Evolutionary conservation across 2,329 filamentous ascomycete species (phyloP).

Genomic region (Clarireedia monteithiana): DNA sequence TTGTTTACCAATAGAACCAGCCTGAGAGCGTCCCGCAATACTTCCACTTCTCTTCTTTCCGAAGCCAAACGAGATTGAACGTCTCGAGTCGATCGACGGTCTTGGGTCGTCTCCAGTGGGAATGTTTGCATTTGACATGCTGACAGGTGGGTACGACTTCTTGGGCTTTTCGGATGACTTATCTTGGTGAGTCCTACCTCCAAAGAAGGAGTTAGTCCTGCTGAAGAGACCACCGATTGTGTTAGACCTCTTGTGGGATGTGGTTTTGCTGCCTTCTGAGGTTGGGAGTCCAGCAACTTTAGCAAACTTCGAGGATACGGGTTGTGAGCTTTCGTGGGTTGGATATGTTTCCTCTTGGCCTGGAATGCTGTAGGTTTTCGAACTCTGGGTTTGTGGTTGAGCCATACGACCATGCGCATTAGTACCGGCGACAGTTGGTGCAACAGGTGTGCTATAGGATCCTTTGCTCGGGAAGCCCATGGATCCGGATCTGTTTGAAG

Average conservation of each 20-base stretch:
- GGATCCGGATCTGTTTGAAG: conserved; percentile 46
- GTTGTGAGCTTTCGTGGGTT: conserved; percentile 47
- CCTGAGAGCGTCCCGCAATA: conserved; percentile 46
- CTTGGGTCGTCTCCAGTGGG: conserved; percentile 32
- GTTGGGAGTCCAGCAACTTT: conserved; percentile 47
- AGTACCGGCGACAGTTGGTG: conserved; percentile 78
- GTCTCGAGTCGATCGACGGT: conserved; percentile 64
- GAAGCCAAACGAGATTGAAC: conserved; percentile 62
- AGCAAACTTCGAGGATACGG: conserved; percentile 48
- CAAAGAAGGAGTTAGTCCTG: conserved; percentile 73
- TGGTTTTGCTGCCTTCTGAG: conserved; percentile 26
- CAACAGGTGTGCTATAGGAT: conserved; percentile 81
- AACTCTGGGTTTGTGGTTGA: conserved; percentile 57
- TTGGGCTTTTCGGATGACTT: conserved; percentile 51
- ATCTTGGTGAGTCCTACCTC: conserved; percentile 40
- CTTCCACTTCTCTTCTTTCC: conserved; percentile 66
- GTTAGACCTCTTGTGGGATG: conserved; percentile 58
- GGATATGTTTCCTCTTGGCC: conserved; percentile 45
- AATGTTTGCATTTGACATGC: conserved; percentile 66
- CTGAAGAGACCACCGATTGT: conserved; percentile 80
- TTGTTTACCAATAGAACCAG: conserved; percentile 43
- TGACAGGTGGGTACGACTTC: conserved; percentile 75
- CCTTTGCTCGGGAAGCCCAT: conserved; percentile 61
- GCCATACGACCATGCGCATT: conserved; percentile 87
- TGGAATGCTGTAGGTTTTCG: conserved; percentile 65